phyloP scores from a whole-genome alignment of 208 protist species.

The Trypanosoma theileri region DNA sequence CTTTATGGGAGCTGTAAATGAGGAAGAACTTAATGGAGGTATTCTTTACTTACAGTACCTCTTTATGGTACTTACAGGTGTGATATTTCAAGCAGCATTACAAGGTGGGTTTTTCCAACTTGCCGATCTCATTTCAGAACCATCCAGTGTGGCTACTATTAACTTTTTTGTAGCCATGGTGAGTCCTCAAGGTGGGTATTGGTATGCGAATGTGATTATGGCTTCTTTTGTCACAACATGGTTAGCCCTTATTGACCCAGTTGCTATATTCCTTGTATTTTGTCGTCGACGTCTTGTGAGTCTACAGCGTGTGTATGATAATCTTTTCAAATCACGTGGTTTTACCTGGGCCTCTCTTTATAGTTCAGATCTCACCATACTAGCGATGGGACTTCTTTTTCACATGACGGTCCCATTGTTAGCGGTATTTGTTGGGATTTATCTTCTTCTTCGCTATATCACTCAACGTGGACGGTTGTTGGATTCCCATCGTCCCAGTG shows the following conservation, averaged over 20 bases:
- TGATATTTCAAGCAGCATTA: constrained; percentile 82
- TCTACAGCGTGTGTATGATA: constrained; percentile 78
- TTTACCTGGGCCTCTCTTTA: constrained; percentile 60
- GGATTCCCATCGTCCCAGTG: constrained; percentile 64
- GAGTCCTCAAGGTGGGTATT: constrained; percentile 74
- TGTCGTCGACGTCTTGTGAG: constrained; percentile 44
- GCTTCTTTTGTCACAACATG: constrained; percentile 60
- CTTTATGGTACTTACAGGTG: constrained; percentile 86
- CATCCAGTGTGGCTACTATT: constrained; percentile 36
- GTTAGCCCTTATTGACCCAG: constrained; percentile 63
- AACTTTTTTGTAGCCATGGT: constrained; percentile 75
- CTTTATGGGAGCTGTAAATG: constrained; percentile 73
- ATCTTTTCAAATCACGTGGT: constrained; percentile 55
- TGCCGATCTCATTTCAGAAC: constrained; percentile 35
- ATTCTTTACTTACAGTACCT: constrained; percentile 78
- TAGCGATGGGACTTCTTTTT: constrained; percentile 82
- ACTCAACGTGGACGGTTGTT: constrained; percentile 67
- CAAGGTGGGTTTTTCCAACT: constrained; percentile 66
- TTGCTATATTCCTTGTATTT: constrained; percentile 46
- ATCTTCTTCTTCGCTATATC: constrained; percentile 71
- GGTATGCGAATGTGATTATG: constrained; percentile 79
- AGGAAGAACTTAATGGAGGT: constrained; percentile 52
- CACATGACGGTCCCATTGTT: constrained; percentile 84
- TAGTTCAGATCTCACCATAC: constrained; percentile 74
- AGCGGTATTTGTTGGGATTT: constrained; percentile 53